A percentile compares a stretch with the other conserved stretches of the same genome.
Evolutionary conservation across 345 rosid species (phyloP).

Genomic region (Toxicodendron radicans): DNA sequence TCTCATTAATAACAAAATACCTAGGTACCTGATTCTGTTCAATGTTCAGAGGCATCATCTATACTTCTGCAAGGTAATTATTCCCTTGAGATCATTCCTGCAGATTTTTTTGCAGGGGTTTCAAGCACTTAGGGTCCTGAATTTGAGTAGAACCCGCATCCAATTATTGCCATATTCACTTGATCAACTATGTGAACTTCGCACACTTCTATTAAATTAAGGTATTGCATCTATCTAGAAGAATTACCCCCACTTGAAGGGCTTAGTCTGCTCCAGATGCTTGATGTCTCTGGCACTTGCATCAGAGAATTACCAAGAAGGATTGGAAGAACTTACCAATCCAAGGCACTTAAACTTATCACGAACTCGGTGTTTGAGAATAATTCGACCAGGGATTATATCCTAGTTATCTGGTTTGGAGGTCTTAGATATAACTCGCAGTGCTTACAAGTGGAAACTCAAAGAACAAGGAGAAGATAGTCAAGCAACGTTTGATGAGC

Average conservation of each 20-base stretch:
- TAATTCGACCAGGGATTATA: too few species aligned
- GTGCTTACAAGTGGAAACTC: too few species aligned
- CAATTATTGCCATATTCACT: slow-evolving; percentile 32
- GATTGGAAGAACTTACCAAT: too few species aligned
- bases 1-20: slow-evolving; percentile 36
- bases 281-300: too few species aligned
- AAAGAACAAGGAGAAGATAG: too few species aligned
- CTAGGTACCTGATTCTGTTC: slow-evolving; percentile 15
- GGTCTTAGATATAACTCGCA: too few species aligned
- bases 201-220: slow-evolving; percentile 37
- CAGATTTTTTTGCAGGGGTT: slow-evolving; percentile 25
- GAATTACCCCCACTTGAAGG: slow-evolving; percentile 33
- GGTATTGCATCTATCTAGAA: slow-evolving; percentile 31
- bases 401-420: too few species aligned
- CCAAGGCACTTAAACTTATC: too few species aligned
- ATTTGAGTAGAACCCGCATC: slow-evolving; percentile 35
- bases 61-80: slow-evolving; percentile 39
- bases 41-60: slow-evolving; percentile 29
- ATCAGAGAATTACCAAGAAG: too few species aligned
- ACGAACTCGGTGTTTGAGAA: too few species aligned
- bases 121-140: slow-evolving; percentile 35
- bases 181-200: slow-evolving; percentile 26
- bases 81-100: slow-evolving; percentile 25
- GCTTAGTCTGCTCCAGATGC: slow-evolving; percentile 35
- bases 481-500: too few species aligned